Percentiles rank a stretch among this genome's conserved stretches.
Conservation (phyloP, 495 filamentous ascomycete genomes). For the Chaetomium tenue region DNA sequence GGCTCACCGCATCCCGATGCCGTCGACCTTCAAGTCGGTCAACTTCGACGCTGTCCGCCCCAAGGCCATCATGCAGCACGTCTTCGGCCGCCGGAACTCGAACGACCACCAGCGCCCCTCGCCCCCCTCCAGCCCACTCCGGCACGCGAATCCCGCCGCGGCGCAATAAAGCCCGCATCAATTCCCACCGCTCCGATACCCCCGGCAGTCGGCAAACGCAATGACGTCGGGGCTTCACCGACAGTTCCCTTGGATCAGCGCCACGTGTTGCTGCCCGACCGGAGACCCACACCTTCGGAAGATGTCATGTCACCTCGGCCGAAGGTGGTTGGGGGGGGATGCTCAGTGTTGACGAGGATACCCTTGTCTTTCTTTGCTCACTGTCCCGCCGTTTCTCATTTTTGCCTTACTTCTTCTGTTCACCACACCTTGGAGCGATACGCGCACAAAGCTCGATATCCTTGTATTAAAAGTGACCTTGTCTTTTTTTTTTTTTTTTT, state of each 20-base stretch:
- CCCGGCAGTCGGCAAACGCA: not conserved
- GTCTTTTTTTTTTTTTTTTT: constrained; percentile 6
- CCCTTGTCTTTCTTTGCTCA: not conserved
- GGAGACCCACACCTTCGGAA: constrained; percentile 7
- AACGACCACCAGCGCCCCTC: constrained; percentile 37
- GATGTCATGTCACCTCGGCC: not conserved
- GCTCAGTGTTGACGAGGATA: not conserved
- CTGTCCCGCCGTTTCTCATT: not conserved
- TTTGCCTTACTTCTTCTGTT: no score
- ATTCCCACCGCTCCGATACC: not conserved
- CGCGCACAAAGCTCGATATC: not conserved
- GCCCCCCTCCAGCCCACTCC: constrained; percentile 41
- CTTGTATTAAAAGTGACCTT: constrained; percentile 5
- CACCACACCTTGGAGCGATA: not conserved
- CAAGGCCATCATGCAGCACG: constrained; percentile 71
- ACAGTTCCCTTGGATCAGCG: constrained; percentile 6
- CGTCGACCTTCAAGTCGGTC: constrained; percentile 57
- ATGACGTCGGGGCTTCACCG: not conserved
- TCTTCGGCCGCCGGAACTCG: constrained; percentile 63
- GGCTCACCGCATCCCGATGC: constrained; percentile 55
- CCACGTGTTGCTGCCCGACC: constrained; percentile 26
- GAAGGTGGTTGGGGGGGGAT: not conserved
- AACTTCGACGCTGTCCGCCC: constrained; percentile 68
- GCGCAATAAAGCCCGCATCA: constrained; percentile 32
- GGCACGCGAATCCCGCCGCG: constrained; percentile 39